phyloP scores from a whole-genome alignment of 345 rosid genomes.

The Angophora floribunda region DNA sequence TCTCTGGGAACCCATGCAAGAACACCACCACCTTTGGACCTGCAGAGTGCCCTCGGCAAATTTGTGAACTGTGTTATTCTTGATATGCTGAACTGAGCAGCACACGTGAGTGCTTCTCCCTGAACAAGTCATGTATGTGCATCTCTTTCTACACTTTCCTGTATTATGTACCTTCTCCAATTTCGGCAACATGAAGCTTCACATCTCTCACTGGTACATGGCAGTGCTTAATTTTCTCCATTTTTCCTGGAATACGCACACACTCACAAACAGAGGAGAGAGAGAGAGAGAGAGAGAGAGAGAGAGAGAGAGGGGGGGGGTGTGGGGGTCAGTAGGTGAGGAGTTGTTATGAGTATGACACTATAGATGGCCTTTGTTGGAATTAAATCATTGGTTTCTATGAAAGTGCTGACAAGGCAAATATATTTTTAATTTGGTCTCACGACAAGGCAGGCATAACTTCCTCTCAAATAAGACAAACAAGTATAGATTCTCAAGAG shows the following conservation, averaged over 20 bases:
- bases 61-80: neutral
- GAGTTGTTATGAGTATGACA: neutral
- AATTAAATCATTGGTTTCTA: neutral
- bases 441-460: neutral
- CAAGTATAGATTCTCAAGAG: neutral
- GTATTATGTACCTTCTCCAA: slow-evolving; percentile 24
- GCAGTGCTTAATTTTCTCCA: slow-evolving; percentile 40
- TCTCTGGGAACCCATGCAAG: slow-evolving; percentile 41
- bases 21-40: slow-evolving; percentile 16
- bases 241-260: neutral
- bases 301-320: neutral
- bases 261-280: neutral
- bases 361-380: neutral
- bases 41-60: neutral
- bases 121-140: neutral
- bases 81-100: neutral
- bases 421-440: too few relatives aligned
- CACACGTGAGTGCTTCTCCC: neutral
- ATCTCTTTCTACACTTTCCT: neutral
- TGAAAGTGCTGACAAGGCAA: neutral
- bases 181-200: slow-evolving; percentile 43
- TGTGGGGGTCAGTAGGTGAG: neutral
- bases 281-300: neutral
- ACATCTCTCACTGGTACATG: slow-evolving; percentile 27
- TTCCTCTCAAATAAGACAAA: neutral